Evolutionary conservation across 371 early-diverging fungal genomes (phyloP).

Genomic region (Saksenaea vasiformis): DNA sequence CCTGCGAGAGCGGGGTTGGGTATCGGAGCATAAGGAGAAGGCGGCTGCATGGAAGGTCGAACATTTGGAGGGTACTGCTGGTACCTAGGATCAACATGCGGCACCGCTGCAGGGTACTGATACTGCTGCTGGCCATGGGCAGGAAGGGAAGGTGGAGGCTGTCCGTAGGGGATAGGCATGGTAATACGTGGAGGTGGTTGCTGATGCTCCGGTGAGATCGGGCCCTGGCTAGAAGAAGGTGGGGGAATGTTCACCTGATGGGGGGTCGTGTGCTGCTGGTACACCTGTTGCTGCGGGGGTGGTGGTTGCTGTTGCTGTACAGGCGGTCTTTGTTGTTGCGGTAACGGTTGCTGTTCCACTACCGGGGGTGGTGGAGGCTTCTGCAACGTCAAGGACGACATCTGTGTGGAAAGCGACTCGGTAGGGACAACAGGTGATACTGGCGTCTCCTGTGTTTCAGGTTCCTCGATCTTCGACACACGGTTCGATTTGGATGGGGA

Average conservation of each 20-base stretch:
- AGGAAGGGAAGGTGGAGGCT: neutral
- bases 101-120: slow-evolving; percentile 3
- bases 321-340: neutral
- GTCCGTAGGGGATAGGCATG: neutral
- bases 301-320: slow-evolving; percentile 5
- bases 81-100: slow-evolving; percentile 5
- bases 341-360: slow-evolving; percentile 22
- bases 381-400: slow-evolving; percentile 17
- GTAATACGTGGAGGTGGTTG: neutral
- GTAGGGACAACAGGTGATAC: slow-evolving; percentile 14
- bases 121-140: slow-evolving; percentile 2
- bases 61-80: neutral
- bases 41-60: slow-evolving; percentile 8
- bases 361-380: slow-evolving; percentile 1
- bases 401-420: slow-evolving; percentile 18
- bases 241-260: slow-evolving; percentile 6
- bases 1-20: slow-evolving; percentile 5
- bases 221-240: neutral
- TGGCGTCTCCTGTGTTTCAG: slow-evolving; percentile 2
- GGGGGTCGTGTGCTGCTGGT: no score
- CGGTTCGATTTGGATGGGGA: slow-evolving; percentile 17
- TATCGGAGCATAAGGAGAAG: slow-evolving; percentile 19
- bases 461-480: slow-evolving; percentile 21
- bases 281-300: neutral
- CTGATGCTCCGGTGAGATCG: neutral